Evolutionary conservation across 139 green algal species (phyloP).

Genomic region (Closterium sp.): DNA sequence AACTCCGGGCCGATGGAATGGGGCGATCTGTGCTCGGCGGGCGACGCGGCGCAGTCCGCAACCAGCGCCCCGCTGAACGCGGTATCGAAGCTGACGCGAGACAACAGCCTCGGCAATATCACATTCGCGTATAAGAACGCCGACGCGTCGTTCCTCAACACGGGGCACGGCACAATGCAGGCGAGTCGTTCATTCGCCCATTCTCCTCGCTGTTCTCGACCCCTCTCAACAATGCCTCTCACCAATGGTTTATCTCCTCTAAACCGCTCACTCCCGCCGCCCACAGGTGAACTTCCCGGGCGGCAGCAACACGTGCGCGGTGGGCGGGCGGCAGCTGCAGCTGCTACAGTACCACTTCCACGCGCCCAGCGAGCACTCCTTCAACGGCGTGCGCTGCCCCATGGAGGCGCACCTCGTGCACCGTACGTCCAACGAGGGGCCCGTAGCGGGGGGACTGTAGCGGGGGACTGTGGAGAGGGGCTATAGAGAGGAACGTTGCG

Average conservation of each 20-base stretch:
- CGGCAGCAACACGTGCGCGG: background rate
- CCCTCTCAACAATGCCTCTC: no score
- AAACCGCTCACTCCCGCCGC: background rate
- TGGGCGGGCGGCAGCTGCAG: slow-evolving; percentile 3
- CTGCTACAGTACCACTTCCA: slow-evolving; percentile 38
- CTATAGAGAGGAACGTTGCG: background rate
- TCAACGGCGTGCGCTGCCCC: slow-evolving; percentile 13
- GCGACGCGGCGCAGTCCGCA: background rate
- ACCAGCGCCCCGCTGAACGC: background rate
- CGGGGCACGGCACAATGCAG: slow-evolving; percentile 2
- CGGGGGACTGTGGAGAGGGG: background rate
- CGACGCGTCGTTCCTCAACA: slow-evolving; percentile 1
- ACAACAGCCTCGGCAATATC: slow-evolving; percentile 2
- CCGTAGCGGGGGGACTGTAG: background rate
- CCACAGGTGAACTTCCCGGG: slow-evolving; percentile 10
- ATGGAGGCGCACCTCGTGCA: slow-evolving; percentile 31
- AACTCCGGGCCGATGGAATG: background rate
- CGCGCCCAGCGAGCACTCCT: slow-evolving; percentile 15
- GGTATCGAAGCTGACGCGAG: background rate
- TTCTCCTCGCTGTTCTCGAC: background rate
- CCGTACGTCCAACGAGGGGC: background rate
- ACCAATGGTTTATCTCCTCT: no score
- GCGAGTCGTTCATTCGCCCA: background rate
- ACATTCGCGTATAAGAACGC: background rate
- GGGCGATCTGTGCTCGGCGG: background rate